A percentile compares a stretch with the other conserved stretches of the same genome.
These are phyloP conservation scores for Tetraselmis chui DNA, from an alignment of 139 green algal species.

Conservation along the genomic window DNA sequence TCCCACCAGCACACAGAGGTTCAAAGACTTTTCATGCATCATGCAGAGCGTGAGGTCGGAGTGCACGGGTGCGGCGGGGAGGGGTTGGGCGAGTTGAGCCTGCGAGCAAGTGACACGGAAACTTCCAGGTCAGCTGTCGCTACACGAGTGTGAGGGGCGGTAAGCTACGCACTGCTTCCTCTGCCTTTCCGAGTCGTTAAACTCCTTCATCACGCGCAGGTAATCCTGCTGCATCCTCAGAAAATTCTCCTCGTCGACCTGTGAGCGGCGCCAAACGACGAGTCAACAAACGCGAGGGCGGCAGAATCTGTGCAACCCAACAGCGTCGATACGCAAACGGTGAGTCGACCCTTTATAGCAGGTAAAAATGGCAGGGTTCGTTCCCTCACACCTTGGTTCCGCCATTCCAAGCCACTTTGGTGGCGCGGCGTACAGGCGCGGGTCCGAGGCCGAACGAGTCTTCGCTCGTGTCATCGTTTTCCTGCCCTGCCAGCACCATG, in stretches of 20 bases:
- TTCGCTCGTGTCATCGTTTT: not conserved
- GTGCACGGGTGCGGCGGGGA: no score
- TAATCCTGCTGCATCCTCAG: slow-evolving; percentile 32
- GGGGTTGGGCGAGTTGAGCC: no score
- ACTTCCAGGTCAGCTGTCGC: no score
- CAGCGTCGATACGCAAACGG: no score
- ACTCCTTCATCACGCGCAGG: slow-evolving; percentile 12
- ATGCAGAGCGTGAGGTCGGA: not conserved
- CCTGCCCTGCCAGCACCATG: not conserved
- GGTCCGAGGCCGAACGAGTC: not conserved
- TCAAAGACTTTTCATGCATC: no score
- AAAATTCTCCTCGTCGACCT: slow-evolving; percentile 25
- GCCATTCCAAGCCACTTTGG: not conserved
- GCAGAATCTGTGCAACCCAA: not conserved
- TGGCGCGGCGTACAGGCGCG: not conserved
- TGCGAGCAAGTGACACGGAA: no score
- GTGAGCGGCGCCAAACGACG: no score
- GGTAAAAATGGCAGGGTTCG: no score
- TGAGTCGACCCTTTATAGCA: not conserved
- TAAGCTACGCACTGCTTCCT: not conserved
- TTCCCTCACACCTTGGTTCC: not conserved
- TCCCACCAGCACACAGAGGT: no score
- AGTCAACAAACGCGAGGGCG: no score
- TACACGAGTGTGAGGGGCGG: no score
- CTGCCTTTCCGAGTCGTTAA: slow-evolving; percentile 8